Base-by-base conservation (phyloP, 371 early-diverging fungal species). In the Amoeboaphelidium protococcarum region DNA sequence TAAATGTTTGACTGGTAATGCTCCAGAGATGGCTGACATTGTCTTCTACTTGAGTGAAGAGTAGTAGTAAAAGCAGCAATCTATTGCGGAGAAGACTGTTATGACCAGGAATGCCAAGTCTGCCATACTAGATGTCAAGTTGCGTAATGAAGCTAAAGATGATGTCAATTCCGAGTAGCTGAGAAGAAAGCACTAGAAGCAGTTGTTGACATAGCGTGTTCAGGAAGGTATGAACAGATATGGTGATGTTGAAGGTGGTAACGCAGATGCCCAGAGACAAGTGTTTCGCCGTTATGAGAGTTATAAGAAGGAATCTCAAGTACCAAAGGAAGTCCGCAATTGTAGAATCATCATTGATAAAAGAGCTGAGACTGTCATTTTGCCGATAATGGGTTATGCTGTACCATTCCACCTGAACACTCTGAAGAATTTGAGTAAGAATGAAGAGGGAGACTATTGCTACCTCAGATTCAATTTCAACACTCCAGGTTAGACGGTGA, bases 391-490 rank as follows among this genome's bases (percentile, higher is more conserved):
- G 54, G 94, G 94, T 26, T 75, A 81, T 59, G 80, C 94, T 0
- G 96, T 98, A 2, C 99, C 99, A 21, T 96, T 99, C 74, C 98
- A 99, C 64, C 82, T 98, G 45, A 80, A 84, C 13, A 84, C 86
- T 0, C 61, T 99, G 26, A 98, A 98, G 55, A 96, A 84, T 58
- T 80, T 81, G 3, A 80, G 81, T 60, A 88, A 96, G 61, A 78
- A 72, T 41, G 95, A 94, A 47, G 97, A 97, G 67, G 86, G 86
- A 37, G 89, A 90, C 24, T 78, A 68, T 51, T 73, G 78, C n/a
- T 80, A 83, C 60, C 66, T 99, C 6, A 86, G 98, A 54, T 71
- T 99, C 53, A 96, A 98, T 60, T 83, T 99, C 63, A 66, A 86
- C 25, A 81, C 90, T 10, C 97, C 97, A 19, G 91, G 90, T 13